Conservation (phyloP, 78 protist genomes). For the Dictyostelium brefeldianum region DNA sequence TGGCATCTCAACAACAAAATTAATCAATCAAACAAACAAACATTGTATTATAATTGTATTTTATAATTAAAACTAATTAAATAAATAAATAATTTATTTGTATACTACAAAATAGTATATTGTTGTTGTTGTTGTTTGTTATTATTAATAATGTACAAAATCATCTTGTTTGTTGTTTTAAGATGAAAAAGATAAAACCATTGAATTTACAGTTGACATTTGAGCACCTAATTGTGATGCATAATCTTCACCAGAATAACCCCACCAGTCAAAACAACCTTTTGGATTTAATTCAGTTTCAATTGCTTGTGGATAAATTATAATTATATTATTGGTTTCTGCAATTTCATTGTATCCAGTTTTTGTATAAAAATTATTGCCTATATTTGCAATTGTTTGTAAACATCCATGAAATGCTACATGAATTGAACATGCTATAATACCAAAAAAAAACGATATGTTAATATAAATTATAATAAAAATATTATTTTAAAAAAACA, state of each 20-base stretch:
- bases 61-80: too few relatives aligned
- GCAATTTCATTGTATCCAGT: conserved; percentile 90
- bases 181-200: conserved; percentile 27
- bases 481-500: not conserved
- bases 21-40: too few relatives aligned
- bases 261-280: conserved; percentile 90
- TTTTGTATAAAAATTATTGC: conserved; percentile 49
- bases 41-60: too few relatives aligned
- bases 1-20: conserved; percentile 36
- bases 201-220: conserved; percentile 56
- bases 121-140: too few relatives aligned
- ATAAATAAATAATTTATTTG: too few relatives aligned
- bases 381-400: conserved; percentile 65
- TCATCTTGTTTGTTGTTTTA: not conserved
- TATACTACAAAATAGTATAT: too few relatives aligned
- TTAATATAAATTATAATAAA: too few relatives aligned
- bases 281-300: conserved; percentile 70
- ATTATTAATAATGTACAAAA: too few relatives aligned
- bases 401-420: conserved; percentile 86
- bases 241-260: conserved; percentile 55
- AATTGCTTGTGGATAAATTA: conserved; percentile 88
- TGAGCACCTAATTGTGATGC: conserved; percentile 77
- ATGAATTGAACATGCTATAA: conserved; percentile 75
- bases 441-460: too few relatives aligned
- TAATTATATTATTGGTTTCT: conserved; percentile 85